Conservation (phyloP, 176 grass and related monocot species). For the Carex parvula region DNA sequence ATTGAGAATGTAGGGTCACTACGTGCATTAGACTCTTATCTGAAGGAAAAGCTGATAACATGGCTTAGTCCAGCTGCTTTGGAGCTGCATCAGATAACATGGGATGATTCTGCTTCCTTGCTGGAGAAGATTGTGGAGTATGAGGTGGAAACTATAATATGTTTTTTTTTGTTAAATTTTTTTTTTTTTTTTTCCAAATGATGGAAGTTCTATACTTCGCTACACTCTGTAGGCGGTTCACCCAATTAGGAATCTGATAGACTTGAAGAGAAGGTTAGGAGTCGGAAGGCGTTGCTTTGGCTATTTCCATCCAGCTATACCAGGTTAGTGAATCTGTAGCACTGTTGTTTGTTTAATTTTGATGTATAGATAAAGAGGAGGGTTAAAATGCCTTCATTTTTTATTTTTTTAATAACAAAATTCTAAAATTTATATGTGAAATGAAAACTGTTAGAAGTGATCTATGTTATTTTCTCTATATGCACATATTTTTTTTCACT, state of each 20-base stretch:
- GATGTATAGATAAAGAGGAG: neutral
- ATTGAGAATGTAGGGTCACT: conserved; percentile 63
- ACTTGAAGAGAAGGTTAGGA: conserved; percentile 90
- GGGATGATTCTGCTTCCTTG: conserved; percentile 92
- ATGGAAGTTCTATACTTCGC: conserved; percentile 23
- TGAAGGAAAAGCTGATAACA: conserved; percentile 94
- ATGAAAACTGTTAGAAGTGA: too few species aligned
- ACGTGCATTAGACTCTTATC: conserved; percentile 74
- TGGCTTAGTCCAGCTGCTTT: conserved; percentile 94
- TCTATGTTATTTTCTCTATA: too few species aligned
- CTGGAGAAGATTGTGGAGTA: conserved; percentile 94
- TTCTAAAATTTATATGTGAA: too few species aligned
- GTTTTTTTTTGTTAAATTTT: neutral
- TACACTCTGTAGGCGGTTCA: conserved; percentile 60
- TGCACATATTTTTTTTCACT: too few species aligned
- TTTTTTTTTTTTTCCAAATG: neutral
- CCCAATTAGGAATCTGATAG: conserved; percentile 92
- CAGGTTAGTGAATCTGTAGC: conserved; percentile 43
- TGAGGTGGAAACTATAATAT: conserved; percentile 46
- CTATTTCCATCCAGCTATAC: conserved; percentile 93
- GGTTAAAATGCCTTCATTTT: too few species aligned
- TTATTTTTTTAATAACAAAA: too few species aligned
- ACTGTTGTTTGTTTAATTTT: neutral
- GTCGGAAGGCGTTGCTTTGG: conserved; percentile 85
- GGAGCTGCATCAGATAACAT: conserved; percentile 81